Percentiles rank a stretch among this genome's conserved stretches.
phyloP scores from a whole-genome alignment of 257 asterid genomes.

The Orobanche coerulescens region DNA sequence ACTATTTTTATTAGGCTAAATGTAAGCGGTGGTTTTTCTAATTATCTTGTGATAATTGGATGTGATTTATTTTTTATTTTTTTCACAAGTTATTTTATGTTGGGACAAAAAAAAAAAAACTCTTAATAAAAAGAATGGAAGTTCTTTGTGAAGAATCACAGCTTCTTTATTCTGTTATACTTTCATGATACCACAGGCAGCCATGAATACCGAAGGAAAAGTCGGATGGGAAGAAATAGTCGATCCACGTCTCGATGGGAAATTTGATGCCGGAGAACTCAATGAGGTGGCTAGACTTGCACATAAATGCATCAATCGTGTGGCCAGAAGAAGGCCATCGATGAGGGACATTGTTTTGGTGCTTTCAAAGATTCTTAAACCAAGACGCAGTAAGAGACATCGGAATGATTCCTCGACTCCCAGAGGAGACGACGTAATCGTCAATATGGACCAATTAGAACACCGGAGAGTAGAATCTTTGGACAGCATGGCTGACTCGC shows the following conservation, averaged over 20 bases:
- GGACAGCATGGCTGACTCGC: slow-evolving; percentile 61
- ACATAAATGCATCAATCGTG: slow-evolving; percentile 60
- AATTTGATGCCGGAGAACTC: slow-evolving; percentile 52
- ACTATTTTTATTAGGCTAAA: too few species aligned
- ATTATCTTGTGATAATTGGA: too few species aligned
- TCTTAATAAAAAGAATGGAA: too few species aligned
- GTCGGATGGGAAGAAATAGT: slow-evolving; percentile 92
- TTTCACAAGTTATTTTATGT: too few species aligned
- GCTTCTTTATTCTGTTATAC: neutral
- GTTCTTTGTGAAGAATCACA: too few species aligned
- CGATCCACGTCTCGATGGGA: slow-evolving; percentile 80
- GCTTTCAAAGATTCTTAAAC: slow-evolving; percentile 53
- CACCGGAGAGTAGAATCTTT: slow-evolving; percentile 57
- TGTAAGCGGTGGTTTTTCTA: too few species aligned
- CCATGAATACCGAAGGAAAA: slow-evolving; percentile 80
- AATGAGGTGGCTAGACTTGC: slow-evolving; percentile 71
- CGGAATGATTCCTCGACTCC: slow-evolving; percentile 40
- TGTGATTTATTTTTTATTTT: too few species aligned
- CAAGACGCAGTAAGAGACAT: slow-evolving; percentile 35
- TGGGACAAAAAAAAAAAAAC: too few species aligned
- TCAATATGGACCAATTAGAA: slow-evolving; percentile 38
- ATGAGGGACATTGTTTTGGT: slow-evolving; percentile 84
- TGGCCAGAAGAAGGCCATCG: slow-evolving; percentile 60
- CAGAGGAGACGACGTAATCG: slow-evolving; percentile 33
- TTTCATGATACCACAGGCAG: slow-evolving; percentile 55